Base-by-base conservation (phyloP, 2,329 filamentous ascomycete species). In the Colletotrichum lupini region DNA sequence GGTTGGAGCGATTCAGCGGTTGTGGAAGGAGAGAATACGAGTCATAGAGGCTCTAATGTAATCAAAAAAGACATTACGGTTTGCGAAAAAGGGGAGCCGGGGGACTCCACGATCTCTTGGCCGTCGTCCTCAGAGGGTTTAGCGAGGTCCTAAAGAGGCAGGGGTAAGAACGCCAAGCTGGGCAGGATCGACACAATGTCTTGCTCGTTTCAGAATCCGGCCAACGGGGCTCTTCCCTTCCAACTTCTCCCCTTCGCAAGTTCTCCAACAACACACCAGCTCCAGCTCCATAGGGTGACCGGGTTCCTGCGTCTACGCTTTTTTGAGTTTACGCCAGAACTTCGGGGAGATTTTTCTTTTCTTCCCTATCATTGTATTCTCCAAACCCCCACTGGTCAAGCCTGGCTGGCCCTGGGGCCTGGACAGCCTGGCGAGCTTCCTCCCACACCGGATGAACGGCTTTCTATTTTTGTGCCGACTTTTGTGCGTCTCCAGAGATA, bases 121-220 rank as follows among this genome's bases (percentile, higher is more conserved):
- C 59, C 8, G 32, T 37, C 57, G 46, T 14, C 69, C 30, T 12
- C 14, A 26, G 32, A 14, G 19, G 26, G 69, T 24, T 69, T 72
- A 64, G 66, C 19, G 52, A 19, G n/a, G 11, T 32, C 32, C 42
- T 19, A 11, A 37, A 37, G 8, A 52, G 37, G 58, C 64, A 68
- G 24, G 52, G 58, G 52, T 37, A 7, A 5, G 46, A 24, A 35
- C 24, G 55, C 35, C 59, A 69, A 46, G 70, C n/a, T 46, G 26
- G 53, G 55, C 24, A n/a, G 7, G 66, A 64, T 73, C 59, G 66
- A 64, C 70, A 55, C 42, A 42, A 8, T 65, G 70, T 55, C 49
- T 52, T 65, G 22, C 56, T 73, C 22, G 67, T 73, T 73, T 70
- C 60, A 73, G 22, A 65, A 57, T 65, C 70, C 70, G 56, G 67